phyloP scores from a whole-genome alignment of 352 stramenopile genomes.

The Globisporangium nodosum region DNA sequence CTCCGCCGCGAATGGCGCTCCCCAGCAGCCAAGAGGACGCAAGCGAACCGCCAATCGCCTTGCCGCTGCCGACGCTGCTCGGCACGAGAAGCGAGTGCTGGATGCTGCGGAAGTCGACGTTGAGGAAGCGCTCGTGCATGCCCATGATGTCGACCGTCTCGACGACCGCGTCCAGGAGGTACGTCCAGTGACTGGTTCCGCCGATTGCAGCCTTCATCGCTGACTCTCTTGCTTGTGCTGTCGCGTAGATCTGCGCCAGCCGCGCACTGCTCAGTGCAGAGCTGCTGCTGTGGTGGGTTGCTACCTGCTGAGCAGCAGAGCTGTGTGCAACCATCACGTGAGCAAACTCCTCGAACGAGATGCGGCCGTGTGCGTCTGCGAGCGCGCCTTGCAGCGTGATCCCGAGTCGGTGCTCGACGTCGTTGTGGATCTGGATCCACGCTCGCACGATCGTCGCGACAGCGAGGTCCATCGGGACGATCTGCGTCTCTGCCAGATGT shows the following conservation, averaged over 20 bases:
- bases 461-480: slow-evolving; percentile 30
- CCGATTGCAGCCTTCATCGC: not conserved
- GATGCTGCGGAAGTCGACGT: slow-evolving; percentile 33
- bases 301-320: not conserved
- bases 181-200: slow-evolving; percentile 15
- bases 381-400: slow-evolving; percentile 24
- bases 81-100: slow-evolving; percentile 17
- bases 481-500: slow-evolving; percentile 21
- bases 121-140: slow-evolving; percentile 18
- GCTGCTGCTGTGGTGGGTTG: not conserved
- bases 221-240: not conserved
- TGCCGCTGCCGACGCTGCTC: not conserved
- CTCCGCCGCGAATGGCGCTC: not conserved
- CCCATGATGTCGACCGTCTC: slow-evolving; percentile 34
- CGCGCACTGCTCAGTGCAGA: slow-evolving; percentile 10
- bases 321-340: slow-evolving; percentile 23
- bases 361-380: slow-evolving; percentile 4
- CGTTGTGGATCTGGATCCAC: slow-evolving; percentile 24
- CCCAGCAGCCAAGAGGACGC: slow-evolving; percentile 7
- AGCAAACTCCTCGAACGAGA: slow-evolving; percentile 34
- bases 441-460: slow-evolving; percentile 21
- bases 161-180: slow-evolving; percentile 17
- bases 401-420: slow-evolving; percentile 17
- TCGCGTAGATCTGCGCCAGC: slow-evolving; percentile 28
- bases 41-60: slow-evolving; percentile 6